Conservation (phyloP, 495 filamentous ascomycete species). For the Aspergillus indologenus region DNA sequence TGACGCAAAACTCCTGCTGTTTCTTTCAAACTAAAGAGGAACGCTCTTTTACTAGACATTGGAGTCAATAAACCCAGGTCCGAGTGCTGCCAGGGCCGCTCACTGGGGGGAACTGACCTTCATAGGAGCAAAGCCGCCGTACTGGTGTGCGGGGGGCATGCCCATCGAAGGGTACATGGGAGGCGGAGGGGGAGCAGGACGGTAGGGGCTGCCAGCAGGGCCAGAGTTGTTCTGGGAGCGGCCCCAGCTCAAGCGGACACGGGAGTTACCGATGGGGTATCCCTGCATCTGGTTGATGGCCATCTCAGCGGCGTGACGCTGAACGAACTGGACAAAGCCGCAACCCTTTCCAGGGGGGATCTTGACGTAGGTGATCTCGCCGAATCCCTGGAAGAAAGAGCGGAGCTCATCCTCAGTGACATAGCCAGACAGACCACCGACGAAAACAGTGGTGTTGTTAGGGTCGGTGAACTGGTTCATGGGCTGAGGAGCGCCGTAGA, state of each 20-base stretch:
- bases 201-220: slow-evolving; percentile 93
- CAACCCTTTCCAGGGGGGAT: slow-evolving; percentile 99
- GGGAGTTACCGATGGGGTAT: slow-evolving; percentile 98
- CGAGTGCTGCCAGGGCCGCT: neutral
- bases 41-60: slow-evolving; percentile 38
- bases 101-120: slow-evolving; percentile 54
- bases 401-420: slow-evolving; percentile 99
- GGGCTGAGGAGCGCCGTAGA: slow-evolving; percentile 81
- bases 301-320: slow-evolving; percentile 99
- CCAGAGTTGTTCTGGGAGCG: slow-evolving; percentile 99
- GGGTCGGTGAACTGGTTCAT: slow-evolving; percentile 99
- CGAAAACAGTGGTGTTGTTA: slow-evolving; percentile 99
- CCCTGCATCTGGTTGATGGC: slow-evolving; percentile 99
- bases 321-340: slow-evolving; percentile 98
- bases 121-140: slow-evolving; percentile 70
- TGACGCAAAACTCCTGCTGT: slow-evolving; percentile 49
- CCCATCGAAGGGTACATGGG: slow-evolving; percentile 84
- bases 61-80: slow-evolving; percentile 14
- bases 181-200: slow-evolving; percentile 88
- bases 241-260: slow-evolving; percentile 95
- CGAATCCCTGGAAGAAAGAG: slow-evolving; percentile 99
- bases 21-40: slow-evolving; percentile 44
- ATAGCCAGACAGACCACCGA: slow-evolving; percentile 95
- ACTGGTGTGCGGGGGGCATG: slow-evolving; percentile 71
- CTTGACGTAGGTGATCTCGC: slow-evolving; percentile 99